Evolutionary conservation across 371 early-diverging fungal species (phyloP).

Genomic region (Entomophthora muscae): DNA sequence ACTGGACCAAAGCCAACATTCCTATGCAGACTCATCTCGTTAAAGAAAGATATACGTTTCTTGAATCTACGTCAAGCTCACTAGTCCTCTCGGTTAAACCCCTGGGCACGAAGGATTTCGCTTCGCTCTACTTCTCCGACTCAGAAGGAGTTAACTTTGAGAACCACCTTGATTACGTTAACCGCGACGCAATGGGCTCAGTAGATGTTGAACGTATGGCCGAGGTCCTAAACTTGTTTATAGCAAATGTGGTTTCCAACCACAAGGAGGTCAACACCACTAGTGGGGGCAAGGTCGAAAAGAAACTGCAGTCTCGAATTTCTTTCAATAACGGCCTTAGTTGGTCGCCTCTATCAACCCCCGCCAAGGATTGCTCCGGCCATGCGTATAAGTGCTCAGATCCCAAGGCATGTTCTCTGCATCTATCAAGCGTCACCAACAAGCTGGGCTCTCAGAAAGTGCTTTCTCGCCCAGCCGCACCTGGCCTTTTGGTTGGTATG

Average conservation of each 20-base stretch:
- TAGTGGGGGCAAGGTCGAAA: conserved; percentile 20
- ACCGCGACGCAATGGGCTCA: conserved; percentile 53
- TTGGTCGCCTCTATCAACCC: conserved; percentile 30
- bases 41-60: conserved; percentile 48
- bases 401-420: conserved; percentile 53
- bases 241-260: conserved; percentile 67
- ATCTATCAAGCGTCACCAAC: conserved; percentile 71
- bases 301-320: conserved; percentile 56
- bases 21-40: conserved; percentile 7
- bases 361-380: conserved; percentile 22
- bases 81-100: conserved; percentile 43
- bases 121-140: conserved; percentile 66
- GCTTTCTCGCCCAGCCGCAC: conserved; percentile 50
- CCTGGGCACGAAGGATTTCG: conserved; percentile 19
- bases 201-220: conserved; percentile 84
- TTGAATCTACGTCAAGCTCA: conserved; percentile 46
- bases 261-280: conserved; percentile 29
- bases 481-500: conserved; percentile 79
- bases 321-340: conserved; percentile 69
- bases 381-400: conserved; percentile 22
- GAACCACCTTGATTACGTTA: conserved; percentile 53
- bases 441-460: conserved; percentile 40
- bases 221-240: conserved; percentile 60
- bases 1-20: conserved; percentile 10
- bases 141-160: conserved; percentile 80